Percentiles rank a stretch among this genome's conserved stretches.
These are phyloP conservation scores for Aegilops speltoides DNA, from an alignment of 176 grass and related monocot species.

Conservation along the genomic window DNA sequence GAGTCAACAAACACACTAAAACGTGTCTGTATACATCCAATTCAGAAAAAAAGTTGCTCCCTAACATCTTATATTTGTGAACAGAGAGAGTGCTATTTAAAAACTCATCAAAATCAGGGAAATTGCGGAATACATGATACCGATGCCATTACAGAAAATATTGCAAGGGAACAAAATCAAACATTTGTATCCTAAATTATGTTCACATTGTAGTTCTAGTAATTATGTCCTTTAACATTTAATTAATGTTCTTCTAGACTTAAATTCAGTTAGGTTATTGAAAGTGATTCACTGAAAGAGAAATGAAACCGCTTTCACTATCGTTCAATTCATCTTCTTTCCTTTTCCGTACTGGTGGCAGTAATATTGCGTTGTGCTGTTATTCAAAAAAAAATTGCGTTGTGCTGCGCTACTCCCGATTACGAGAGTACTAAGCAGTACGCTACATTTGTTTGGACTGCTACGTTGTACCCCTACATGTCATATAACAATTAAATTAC, in stretches of 20 bases:
- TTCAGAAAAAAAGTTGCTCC: no score
- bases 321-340: neutral
- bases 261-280: neutral
- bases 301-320: neutral
- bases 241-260: neutral
- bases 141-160: neutral
- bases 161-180: neutral
- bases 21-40: no score
- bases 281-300: neutral
- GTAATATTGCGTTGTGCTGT: neutral
- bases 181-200: neutral
- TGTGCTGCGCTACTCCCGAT: neutral
- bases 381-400: no score
- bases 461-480: neutral
- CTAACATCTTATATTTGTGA: no score
- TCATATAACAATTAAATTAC: neutral
- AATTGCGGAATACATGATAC: neutral
- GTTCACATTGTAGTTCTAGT: neutral
- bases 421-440: neutral
- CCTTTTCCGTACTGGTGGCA: neutral
- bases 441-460: neutral
- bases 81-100: neutral
- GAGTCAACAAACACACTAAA: no score
- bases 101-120: neutral
- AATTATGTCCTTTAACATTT: neutral